A percentile compares a stretch with the other conserved stretches of the same genome.
phyloP scores from a whole-genome alignment of 2,329 filamentous ascomycete species.

The Fusarium pseudoanthophilum region DNA sequence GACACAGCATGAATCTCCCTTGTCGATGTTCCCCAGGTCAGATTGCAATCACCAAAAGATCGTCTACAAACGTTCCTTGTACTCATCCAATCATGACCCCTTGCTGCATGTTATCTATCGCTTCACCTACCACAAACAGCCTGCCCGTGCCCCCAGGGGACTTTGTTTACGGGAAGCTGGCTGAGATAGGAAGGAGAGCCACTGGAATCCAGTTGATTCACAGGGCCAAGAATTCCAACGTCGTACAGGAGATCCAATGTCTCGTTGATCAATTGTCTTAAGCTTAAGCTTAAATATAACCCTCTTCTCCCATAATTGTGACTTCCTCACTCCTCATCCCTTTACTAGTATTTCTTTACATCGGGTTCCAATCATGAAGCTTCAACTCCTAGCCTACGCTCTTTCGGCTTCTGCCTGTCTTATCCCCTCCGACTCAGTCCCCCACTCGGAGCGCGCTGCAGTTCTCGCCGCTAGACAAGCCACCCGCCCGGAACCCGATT shows the following conservation, averaged over 20 bases:
- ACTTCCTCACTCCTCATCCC: not conserved
- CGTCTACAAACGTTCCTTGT: conserved; percentile 23
- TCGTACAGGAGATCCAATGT: not conserved
- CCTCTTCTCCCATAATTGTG: not conserved
- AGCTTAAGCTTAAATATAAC: conserved; percentile 27
- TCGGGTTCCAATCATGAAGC: conserved; percentile 44
- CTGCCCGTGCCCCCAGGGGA: conserved; percentile 2
- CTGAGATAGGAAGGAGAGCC: conserved; percentile 38
- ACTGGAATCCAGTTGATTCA: not conserved
- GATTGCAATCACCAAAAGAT: conserved; percentile 5
- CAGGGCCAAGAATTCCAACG: not conserved
- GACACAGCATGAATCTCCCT: not conserved
- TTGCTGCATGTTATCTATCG: conserved; percentile 17
- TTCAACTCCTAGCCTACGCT: conserved; percentile 32
- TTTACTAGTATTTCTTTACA: not conserved
- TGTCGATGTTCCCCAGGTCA: not conserved
- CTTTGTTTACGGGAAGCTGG: conserved; percentile 8
- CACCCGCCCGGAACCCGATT: conserved; percentile 40
- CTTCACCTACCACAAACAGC: conserved; percentile 34
- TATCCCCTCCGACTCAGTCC: conserved; percentile 50
- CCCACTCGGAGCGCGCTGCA: conserved; percentile 19
- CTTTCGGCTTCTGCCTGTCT: conserved; percentile 50
- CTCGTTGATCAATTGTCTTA: not conserved
- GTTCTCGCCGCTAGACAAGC: conserved; percentile 16
- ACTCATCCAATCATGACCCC: conserved; percentile 20